Conservation (phyloP, 108 stramenopile species). For the Cyclostephanos tholiformis region DNA sequence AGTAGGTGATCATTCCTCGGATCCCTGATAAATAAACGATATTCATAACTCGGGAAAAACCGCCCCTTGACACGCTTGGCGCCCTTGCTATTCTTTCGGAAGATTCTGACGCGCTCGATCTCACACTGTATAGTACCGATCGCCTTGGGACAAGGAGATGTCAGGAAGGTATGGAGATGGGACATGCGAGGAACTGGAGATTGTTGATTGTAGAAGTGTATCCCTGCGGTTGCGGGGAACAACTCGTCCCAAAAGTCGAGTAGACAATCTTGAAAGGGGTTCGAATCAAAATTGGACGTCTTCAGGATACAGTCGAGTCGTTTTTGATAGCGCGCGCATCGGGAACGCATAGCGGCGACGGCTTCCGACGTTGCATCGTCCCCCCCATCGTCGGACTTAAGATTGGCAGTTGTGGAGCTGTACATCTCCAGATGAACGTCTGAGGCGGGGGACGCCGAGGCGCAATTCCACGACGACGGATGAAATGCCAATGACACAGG, state of each 20-base stretch:
- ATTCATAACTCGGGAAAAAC: slow-evolving; percentile 83
- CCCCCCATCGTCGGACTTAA: slow-evolving; percentile 15
- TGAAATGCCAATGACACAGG: background rate
- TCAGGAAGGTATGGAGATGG: slow-evolving; percentile 64
- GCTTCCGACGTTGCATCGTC: slow-evolving; percentile 1
- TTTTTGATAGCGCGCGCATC: slow-evolving; percentile 55
- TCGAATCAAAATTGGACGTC: slow-evolving; percentile 41
- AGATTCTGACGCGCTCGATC: slow-evolving; percentile 73
- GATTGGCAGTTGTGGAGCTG: slow-evolving; percentile 44
- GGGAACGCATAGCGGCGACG: slow-evolving; percentile 11
- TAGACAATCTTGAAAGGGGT: slow-evolving; percentile 64
- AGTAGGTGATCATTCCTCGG: slow-evolving; percentile 28
- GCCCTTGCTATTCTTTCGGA: slow-evolving; percentile 60
- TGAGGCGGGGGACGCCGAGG: slow-evolving; percentile 32
- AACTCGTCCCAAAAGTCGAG: slow-evolving; percentile 89
- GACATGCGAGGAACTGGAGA: slow-evolving; percentile 78
- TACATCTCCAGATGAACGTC: slow-evolving; percentile 63
- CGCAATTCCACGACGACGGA: slow-evolving; percentile 1
- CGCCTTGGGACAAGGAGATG: slow-evolving; percentile 78
- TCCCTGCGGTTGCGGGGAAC: slow-evolving; percentile 57
- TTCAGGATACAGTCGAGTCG: slow-evolving; percentile 40
- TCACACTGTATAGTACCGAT: slow-evolving; percentile 85
- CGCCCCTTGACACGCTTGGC: slow-evolving; percentile 65
- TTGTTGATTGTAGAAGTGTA: slow-evolving; percentile 74
- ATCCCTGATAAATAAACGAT: slow-evolving; percentile 82